Evolutionary conservation across 495 filamentous ascomycete genomes (phyloP), one percentile per base, ranked within the genome.

Genomic region (Aspergillus baeticus): DNA sequence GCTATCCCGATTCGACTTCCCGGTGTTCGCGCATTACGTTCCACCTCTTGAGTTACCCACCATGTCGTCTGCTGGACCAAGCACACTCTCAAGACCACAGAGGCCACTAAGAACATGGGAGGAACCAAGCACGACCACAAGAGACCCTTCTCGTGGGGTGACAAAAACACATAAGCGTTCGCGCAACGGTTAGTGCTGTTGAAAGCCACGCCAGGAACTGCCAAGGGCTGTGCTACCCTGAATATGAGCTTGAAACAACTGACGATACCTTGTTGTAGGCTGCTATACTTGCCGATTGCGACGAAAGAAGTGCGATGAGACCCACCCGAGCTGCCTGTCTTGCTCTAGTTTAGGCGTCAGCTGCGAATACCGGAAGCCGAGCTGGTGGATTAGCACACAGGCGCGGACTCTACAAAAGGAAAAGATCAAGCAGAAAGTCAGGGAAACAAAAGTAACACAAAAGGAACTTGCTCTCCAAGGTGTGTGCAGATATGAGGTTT

Each of bases 291-390:
- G 94, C 77, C 87, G 94, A 62, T 69, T 97, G 58, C 83, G 94
- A 68, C 73, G 94, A 61, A 97, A 98, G 82, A 98, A 98, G 82
- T 97, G 94, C 76, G 93, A 98, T 66, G 94, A 98, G 72, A 85
- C 83, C 42, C 87, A 86, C 59, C 88, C 90, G 36, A 73, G 81
- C 57, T 98, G 94, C 77, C 81, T 78, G 36, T 88, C 93, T 33
- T 98, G 94, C 80, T 87, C 83, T 64, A 88, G 94, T 60, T 84
- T 96, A 29, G 84, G 84, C 5, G 77, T 97, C 14, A 74, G 75
- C 39, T 98, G 94, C 74, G 89, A 97, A 75, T 98, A 96, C 76
- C 94, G 92, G 80, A 77, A 88, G 63, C 93, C 94, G 11, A 80
- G 87, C 69, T 98, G 94, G 94, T 98, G 94, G 94, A 86, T 82